Evolutionary conservation across 2,329 filamentous ascomycete genomes (phyloP).

Genomic region (Alternaria panax): DNA sequence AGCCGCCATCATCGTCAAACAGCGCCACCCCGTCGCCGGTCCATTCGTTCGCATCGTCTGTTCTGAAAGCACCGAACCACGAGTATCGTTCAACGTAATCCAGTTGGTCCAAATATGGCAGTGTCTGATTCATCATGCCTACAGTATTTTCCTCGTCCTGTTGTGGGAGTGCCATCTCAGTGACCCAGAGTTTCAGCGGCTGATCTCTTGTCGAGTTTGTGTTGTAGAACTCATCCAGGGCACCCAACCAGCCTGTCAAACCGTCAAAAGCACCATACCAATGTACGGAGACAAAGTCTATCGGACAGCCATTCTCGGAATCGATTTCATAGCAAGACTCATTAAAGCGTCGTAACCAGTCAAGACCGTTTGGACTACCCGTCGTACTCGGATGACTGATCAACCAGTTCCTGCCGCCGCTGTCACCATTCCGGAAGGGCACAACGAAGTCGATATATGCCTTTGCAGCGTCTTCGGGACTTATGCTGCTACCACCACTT

Average conservation of each 20-base stretch:
- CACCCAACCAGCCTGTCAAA: constrained; percentile 70
- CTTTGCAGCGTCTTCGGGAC: constrained; percentile 68
- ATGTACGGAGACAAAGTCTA: constrained; percentile 61
- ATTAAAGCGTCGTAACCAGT: constrained; percentile 74
- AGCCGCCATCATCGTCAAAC: constrained; percentile 41
- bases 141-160: constrained; percentile 66
- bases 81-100: constrained; percentile 53
- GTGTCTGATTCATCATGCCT: constrained; percentile 72
- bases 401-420: constrained; percentile 60
- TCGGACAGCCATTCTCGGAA: constrained; percentile 52
- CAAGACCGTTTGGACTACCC: constrained; percentile 66
- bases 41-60: constrained; percentile 46
- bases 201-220: constrained; percentile 57
- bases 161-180: constrained; percentile 73
- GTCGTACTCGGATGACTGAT: constrained; percentile 75
- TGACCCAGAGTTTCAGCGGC: constrained; percentile 70
- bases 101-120: constrained; percentile 72
- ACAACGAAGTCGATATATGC: constrained; percentile 77
- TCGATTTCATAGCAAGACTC: constrained; percentile 59
- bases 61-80: constrained; percentile 48
- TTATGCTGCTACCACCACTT: constrained; percentile 70
- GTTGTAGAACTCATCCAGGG: constrained; percentile 61
- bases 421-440: constrained; percentile 66
- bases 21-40: constrained; percentile 46
- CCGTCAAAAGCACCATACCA: constrained; percentile 73